Percentiles rank a stretch among this genome's conserved stretches.
phyloP scores from a whole-genome alignment of 192 early-diverging fungal species.

The Gryganskiella cystojenkinii region DNA sequence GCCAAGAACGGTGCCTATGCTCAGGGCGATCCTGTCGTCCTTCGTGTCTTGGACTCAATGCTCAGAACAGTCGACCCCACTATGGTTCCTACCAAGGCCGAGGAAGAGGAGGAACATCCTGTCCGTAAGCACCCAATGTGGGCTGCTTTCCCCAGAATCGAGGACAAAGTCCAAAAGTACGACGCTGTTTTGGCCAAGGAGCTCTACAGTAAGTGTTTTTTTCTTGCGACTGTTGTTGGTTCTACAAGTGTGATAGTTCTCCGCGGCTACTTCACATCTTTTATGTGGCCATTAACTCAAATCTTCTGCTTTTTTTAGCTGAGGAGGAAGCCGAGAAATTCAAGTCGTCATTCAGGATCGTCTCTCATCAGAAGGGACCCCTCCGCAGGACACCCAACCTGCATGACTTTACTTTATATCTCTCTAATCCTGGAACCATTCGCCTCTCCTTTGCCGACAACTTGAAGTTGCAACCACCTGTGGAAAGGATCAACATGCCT shows the following conservation, averaged over 20 bases:
- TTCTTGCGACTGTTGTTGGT: background rate
- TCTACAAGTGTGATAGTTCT: background rate
- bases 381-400: slow-evolving; percentile 69
- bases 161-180: slow-evolving; percentile 38
- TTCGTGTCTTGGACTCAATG: slow-evolving; percentile 70
- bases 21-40: slow-evolving; percentile 56
- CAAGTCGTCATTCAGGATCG: slow-evolving; percentile 59
- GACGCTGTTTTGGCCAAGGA: slow-evolving; percentile 32
- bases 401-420: slow-evolving; percentile 68
- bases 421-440: slow-evolving; percentile 66
- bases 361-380: slow-evolving; percentile 61
- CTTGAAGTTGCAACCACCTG: slow-evolving; percentile 21
- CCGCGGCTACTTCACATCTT: background rate
- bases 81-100: slow-evolving; percentile 52
- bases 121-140: slow-evolving; percentile 52
- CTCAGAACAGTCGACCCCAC: slow-evolving; percentile 70
- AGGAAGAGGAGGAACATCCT: slow-evolving; percentile 19
- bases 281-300: background rate
- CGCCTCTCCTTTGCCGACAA: slow-evolving; percentile 28
- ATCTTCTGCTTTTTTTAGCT: slow-evolving; percentile 3
- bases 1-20: slow-evolving; percentile 51
- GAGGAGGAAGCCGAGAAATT: slow-evolving; percentile 45
- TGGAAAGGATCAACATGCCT: slow-evolving; percentile 61
- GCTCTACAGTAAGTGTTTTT: slow-evolving; percentile 36
- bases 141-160: slow-evolving; percentile 49